Conservation (phyloP, 495 filamentous ascomycete genomes). For the Penicillium lagena region DNA sequence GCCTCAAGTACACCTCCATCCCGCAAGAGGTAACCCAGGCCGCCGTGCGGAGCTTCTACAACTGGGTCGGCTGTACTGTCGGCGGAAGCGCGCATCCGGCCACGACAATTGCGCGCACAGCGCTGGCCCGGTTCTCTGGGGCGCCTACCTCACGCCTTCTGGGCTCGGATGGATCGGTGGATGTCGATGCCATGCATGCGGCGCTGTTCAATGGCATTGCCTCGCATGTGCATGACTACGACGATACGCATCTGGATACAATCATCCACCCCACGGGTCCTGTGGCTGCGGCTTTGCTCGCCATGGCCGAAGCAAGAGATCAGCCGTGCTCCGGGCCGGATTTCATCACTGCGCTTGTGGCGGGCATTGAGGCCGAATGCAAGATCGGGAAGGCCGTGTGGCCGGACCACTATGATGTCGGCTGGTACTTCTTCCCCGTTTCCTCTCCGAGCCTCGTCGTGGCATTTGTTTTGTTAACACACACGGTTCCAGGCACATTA, state of each 20-base stretch:
- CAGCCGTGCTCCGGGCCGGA: conserved; percentile 31
- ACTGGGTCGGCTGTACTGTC: conserved; percentile 47
- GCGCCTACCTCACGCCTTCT: conserved; percentile 36
- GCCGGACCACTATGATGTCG: conserved; percentile 49
- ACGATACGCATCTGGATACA: conserved; percentile 51
- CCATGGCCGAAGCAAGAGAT: conserved; percentile 30
- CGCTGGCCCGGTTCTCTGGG: conserved; percentile 40
- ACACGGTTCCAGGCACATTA: conserved; percentile 34
- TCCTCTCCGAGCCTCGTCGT: not conserved
- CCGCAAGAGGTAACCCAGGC: conserved; percentile 2
- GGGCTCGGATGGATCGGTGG: conserved; percentile 17
- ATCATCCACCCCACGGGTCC: conserved; percentile 51
- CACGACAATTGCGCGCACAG: conserved; percentile 35
- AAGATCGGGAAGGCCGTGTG: conserved; percentile 44
- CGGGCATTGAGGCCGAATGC: conserved; percentile 46
- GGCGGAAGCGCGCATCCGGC: conserved; percentile 41
- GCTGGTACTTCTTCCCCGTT: conserved; percentile 26
- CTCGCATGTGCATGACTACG: conserved; percentile 51
- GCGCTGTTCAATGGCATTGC: conserved; percentile 50
- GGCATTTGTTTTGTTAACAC: no score
- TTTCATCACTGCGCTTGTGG: conserved; percentile 44
- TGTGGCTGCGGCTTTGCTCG: conserved; percentile 43
- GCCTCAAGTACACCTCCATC: not conserved
- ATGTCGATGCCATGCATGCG: conserved; percentile 43
- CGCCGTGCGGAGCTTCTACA: conserved; percentile 33